phyloP scores from a whole-genome alignment of 768 basidiomycete species.

The Termitomyces sp. region DNA sequence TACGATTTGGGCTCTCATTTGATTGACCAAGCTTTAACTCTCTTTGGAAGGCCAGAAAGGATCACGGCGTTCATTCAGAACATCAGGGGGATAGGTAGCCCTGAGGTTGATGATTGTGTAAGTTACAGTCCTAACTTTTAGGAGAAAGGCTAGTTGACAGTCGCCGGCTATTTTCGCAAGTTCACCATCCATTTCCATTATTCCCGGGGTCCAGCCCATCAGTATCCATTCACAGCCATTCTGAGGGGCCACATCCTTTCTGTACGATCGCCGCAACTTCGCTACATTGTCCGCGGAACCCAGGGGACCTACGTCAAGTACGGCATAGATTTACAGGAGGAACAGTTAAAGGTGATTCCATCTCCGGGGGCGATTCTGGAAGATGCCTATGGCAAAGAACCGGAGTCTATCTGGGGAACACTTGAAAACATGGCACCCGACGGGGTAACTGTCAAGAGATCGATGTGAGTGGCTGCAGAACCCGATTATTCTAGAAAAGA shows the following conservation, averaged over 20 bases:
- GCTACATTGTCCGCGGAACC: slow-evolving; percentile 69
- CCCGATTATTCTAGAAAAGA: neutral
- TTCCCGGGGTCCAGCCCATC: slow-evolving; percentile 27
- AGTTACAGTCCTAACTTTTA: slow-evolving; percentile 14
- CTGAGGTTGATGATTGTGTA: slow-evolving; percentile 63
- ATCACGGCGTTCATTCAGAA: slow-evolving; percentile 71
- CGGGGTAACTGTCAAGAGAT: slow-evolving; percentile 31
- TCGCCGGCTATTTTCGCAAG: slow-evolving; percentile 23
- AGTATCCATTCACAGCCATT: slow-evolving; percentile 59
- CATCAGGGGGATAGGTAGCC: slow-evolving; percentile 56
- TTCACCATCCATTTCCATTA: slow-evolving; percentile 53
- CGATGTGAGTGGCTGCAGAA: slow-evolving; percentile 22
- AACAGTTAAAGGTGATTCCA: slow-evolving; percentile 56
- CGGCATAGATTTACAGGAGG: slow-evolving; percentile 77
- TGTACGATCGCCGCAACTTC: slow-evolving; percentile 56
- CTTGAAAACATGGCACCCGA: slow-evolving; percentile 51
- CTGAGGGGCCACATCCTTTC: slow-evolving; percentile 68
- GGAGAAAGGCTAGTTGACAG: neutral
- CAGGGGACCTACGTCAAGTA: slow-evolving; percentile 69
- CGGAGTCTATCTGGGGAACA: slow-evolving; percentile 55
- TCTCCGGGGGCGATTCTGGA: slow-evolving; percentile 39
- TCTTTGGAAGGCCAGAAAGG: slow-evolving; percentile 70
- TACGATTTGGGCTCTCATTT: slow-evolving; percentile 81
- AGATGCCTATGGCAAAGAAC: slow-evolving; percentile 52
- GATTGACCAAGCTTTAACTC: slow-evolving; percentile 67